Evolutionary conservation across 768 basidiomycete species (phyloP).

Genomic region (Tubosaeta sp.): DNA sequence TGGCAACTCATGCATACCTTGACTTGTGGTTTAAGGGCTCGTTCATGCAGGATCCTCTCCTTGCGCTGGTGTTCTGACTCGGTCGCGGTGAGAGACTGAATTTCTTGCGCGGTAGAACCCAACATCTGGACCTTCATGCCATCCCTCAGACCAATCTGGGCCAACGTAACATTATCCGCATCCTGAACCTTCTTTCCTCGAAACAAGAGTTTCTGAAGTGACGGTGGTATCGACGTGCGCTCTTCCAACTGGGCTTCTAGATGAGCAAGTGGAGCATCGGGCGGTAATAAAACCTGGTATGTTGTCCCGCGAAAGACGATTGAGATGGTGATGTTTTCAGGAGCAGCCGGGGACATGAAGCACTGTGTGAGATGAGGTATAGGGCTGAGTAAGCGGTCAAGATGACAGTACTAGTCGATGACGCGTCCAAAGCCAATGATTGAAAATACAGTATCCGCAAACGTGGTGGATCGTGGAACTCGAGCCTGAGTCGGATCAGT

Average conservation of each 20-base stretch:
- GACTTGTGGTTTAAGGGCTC: constrained; percentile 51
- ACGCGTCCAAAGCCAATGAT: too few species aligned
- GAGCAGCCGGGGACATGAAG: constrained; percentile 12
- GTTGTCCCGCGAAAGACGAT: constrained; percentile 47
- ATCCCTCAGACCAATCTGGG: constrained; percentile 54
- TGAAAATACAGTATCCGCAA: too few species aligned
- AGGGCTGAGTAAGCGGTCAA: background rate
- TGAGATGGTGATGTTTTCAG: constrained; percentile 12
- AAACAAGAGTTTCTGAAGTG: constrained; percentile 68
- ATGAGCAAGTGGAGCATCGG: constrained; percentile 46
- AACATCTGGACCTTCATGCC: constrained; percentile 69
- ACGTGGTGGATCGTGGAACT: too few species aligned
- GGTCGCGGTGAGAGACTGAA: constrained; percentile 48
- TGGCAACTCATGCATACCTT: constrained; percentile 41
- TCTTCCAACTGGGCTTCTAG: constrained; percentile 54
- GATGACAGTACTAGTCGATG: too few species aligned
- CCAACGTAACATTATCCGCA: constrained; percentile 30
- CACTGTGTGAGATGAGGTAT: background rate
- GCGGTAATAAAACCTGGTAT: constrained; percentile 45
- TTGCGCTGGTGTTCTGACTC: constrained; percentile 56
- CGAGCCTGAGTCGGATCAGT: too few species aligned
- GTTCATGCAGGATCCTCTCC: constrained; percentile 55
- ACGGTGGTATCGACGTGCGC: constrained; percentile 61
- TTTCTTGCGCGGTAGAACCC: constrained; percentile 58
- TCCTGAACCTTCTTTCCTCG: constrained; percentile 54